phyloP scores from a whole-genome alignment of 768 basidiomycete genomes.

The Hirschioporus abietinus region DNA sequence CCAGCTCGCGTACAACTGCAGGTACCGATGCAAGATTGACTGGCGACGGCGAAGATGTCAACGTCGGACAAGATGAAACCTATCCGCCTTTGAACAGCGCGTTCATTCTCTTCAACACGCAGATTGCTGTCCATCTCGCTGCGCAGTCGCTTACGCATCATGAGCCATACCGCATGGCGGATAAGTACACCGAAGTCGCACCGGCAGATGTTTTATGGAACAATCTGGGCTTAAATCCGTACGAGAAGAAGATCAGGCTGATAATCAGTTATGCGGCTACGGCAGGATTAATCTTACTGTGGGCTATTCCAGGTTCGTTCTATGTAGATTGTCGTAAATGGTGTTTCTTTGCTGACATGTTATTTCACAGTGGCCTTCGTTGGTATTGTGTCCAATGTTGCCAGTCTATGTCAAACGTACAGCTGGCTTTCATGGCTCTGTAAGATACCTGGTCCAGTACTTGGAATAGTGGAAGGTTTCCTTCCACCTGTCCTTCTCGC shows the following conservation, averaged over 20 bases:
- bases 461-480: conserved; percentile 59
- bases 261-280: conserved; percentile 52
- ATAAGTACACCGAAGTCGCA: conserved; percentile 55
- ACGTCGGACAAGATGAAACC: conserved; percentile 33
- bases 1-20: background rate
- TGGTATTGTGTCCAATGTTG: conserved; percentile 57
- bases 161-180: conserved; percentile 48
- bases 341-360: background rate
- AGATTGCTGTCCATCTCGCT: conserved; percentile 70
- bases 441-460: conserved; percentile 18
- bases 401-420: conserved; percentile 40
- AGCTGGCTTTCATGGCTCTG: conserved; percentile 6
- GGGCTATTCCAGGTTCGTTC: conserved; percentile 45
- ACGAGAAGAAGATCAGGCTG: conserved; percentile 51
- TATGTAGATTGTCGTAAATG: background rate
- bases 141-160: conserved; percentile 55
- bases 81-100: conserved; percentile 40
- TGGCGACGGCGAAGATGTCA: conserved; percentile 22
- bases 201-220: conserved; percentile 52
- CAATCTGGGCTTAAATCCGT: conserved; percentile 48
- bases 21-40: background rate
- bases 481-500: conserved; percentile 62
- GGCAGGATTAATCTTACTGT: conserved; percentile 53
- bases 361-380: conserved; percentile 45
- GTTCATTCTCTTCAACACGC: conserved; percentile 66